Evolutionary conservation across 768 basidiomycete genomes (phyloP), one percentile per base, ranked within the genome.

Genomic region (Trametes gibbosa): DNA sequence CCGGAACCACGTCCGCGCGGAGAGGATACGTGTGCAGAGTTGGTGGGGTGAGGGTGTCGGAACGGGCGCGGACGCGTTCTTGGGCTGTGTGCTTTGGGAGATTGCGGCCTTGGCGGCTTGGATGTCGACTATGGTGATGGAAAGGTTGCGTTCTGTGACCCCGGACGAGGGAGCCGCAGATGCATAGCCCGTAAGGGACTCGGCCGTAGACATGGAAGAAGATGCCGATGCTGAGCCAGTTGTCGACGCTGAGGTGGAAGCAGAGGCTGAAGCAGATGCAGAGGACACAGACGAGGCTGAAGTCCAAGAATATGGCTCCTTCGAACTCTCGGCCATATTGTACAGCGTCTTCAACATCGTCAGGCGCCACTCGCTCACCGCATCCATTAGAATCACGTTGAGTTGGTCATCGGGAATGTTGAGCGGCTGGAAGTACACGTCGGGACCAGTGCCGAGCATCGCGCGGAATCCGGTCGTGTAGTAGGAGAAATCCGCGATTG

Each of bases 1-100:
- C 2, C 58, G 58, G 52, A 59, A 59, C 51, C 51, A 59, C 10
- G 58, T 53, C n/a, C 27, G 34, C 14, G 51, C 50, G 58, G 43
- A 40, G 25, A 34, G 41, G 24, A 29, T 37, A 35, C 43, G 50
- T 16, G 27, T 8, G 42, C 9, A n/a, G 29, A 53, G 16, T 24
- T 42, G 37, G 13, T 21, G 39, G 24, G 23, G 45, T 19, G 23
- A 24, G 34, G 52, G 43, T 7, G 21, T 4, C 49, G 16, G 40
- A 3, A 17, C 4, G 14, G 13, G 29, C 43, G 16, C 2, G 17
- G n/a, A 13, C 35, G 32, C 27, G 9, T 10, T 32, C 5, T 10
- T 4, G 27, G 23, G 21, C 16, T 10, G 19, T n/a, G 49, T n/a
- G n/a, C 29, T 34, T 32, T 17, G 29, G 35, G 8, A n/a, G 34